These are phyloP conservation scores for Annona cherimola DNA, from an alignment of 164 flowering plant species.

Conservation along the genomic window DNA sequence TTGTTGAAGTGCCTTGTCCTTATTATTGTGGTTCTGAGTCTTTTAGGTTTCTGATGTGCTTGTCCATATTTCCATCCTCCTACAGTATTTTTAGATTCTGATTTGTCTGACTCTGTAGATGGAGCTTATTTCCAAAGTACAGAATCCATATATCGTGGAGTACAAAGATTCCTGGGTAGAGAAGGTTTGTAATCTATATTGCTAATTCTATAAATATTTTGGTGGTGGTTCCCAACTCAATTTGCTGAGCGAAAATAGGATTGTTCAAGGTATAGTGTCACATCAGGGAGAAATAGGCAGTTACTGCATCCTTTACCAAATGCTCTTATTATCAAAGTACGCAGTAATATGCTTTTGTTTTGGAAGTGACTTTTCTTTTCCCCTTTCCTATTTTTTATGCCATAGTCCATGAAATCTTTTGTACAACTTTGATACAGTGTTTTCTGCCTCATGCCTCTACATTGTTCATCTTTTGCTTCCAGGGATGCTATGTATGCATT, in stretches of 20 bases:
- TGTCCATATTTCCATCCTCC: background rate
- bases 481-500: conserved; percentile 99
- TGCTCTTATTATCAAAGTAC: too few relatives aligned
- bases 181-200: conserved; percentile 41
- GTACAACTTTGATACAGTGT: background rate
- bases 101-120: conserved; percentile 50
- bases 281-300: too few relatives aligned
- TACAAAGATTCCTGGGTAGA: conserved; percentile 99
- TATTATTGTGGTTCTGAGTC: too few relatives aligned
- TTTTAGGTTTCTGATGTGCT: too few relatives aligned
- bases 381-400: background rate
- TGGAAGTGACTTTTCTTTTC: background rate
- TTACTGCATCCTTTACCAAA: too few relatives aligned
- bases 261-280: too few relatives aligned
- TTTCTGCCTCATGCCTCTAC: conserved; percentile 1
- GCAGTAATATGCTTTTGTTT: too few relatives aligned
- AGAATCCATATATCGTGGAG: conserved; percentile 89
- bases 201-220: too few relatives aligned
- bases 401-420: background rate
- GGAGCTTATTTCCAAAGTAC: conserved; percentile 87
- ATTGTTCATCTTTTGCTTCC: conserved; percentile 17
- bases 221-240: background rate
- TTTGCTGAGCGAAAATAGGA: too few relatives aligned
- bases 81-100: conserved; percentile 3
- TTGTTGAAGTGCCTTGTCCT: too few relatives aligned